Conservation (phyloP, 441 rosid genomes). For the Croton setiger region DNA sequence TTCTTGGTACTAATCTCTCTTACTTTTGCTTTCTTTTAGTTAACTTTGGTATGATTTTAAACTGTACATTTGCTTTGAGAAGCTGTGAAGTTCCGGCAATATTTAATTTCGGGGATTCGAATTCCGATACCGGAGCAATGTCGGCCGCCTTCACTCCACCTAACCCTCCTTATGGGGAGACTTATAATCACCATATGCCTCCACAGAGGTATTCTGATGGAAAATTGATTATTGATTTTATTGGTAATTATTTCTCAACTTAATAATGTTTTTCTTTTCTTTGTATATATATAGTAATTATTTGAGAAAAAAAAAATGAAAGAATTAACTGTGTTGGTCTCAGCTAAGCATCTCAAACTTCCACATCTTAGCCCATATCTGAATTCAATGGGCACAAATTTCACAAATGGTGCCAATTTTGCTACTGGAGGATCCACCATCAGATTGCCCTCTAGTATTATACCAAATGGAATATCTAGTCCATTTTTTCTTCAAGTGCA, state of each 20-base stretch:
- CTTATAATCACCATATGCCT: conserved; percentile 26
- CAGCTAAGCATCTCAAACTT: conserved; percentile 27
- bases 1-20: neutral
- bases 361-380: conserved; percentile 36
- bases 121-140: conserved; percentile 39
- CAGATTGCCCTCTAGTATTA: conserved; percentile 18
- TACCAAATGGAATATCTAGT: conserved; percentile 33
- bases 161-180: conserved; percentile 32
- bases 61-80: neutral
- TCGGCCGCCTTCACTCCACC: conserved; percentile 27
- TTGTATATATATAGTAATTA: too few relatives aligned
- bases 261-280: neutral
- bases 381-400: conserved; percentile 33
- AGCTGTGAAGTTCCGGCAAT: conserved; percentile 34
- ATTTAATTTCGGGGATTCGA: conserved; percentile 43
- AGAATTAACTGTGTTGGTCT: neutral
- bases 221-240: conserved; percentile 30
- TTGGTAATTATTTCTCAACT: conserved; percentile 2
- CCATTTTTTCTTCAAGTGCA: conserved; percentile 37
- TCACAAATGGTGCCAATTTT: conserved; percentile 38
- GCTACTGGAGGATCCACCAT: conserved; percentile 37
- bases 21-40: neutral
- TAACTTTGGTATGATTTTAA: neutral
- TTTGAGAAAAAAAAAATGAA: neutral
- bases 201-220: conserved; percentile 33